Percentiles rank a stretch among this genome's conserved stretches.
phyloP scores from a whole-genome alignment of 768 basidiomycete species.

The Cystobasidiopsis lactophilus region DNA sequence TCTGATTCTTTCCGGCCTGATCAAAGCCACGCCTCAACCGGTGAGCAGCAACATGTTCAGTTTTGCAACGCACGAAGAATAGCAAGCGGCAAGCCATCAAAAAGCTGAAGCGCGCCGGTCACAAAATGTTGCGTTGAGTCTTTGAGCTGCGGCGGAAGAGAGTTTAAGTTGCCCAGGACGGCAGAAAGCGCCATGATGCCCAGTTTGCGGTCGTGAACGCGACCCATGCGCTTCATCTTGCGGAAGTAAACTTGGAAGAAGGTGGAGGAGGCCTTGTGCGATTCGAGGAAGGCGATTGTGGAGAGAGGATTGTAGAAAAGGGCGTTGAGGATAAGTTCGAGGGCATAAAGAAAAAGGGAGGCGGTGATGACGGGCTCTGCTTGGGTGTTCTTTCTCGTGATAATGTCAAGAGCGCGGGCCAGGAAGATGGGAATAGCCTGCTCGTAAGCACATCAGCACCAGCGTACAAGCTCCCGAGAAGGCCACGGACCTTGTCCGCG shows the following conservation, averaged over 20 bases:
- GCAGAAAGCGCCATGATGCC: conserved; percentile 53
- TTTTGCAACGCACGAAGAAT: too few relatives aligned
- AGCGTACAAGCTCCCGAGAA: not conserved
- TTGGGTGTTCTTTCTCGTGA: conserved; percentile 23
- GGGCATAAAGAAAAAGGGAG: conserved; percentile 48
- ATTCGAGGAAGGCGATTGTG: conserved; percentile 52
- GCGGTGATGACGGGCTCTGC: conserved; percentile 34
- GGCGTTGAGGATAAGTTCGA: conserved; percentile 61
- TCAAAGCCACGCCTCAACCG: not conserved
- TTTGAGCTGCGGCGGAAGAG: conserved; percentile 22
- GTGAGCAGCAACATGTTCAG: too few relatives aligned
- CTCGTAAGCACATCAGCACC: not conserved
- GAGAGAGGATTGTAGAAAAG: conserved; percentile 64
- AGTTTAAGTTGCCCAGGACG: conserved; percentile 38
- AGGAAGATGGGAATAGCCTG: conserved; percentile 33
- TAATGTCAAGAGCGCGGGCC: conserved; percentile 36
- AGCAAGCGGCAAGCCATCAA: not conserved
- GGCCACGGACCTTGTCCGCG: conserved; percentile 45
- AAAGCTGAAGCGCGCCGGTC: not conserved
- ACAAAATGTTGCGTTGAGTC: not conserved
- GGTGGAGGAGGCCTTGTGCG: conserved; percentile 37
- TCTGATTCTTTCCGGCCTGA: not conserved
- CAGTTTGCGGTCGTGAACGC: conserved; percentile 79
- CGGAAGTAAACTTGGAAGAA: conserved; percentile 79
- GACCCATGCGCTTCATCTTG: conserved; percentile 35